Conservation (phyloP, 2,329 filamentous ascomycete genomes). For the Drechslerella coelobrocha region DNA sequence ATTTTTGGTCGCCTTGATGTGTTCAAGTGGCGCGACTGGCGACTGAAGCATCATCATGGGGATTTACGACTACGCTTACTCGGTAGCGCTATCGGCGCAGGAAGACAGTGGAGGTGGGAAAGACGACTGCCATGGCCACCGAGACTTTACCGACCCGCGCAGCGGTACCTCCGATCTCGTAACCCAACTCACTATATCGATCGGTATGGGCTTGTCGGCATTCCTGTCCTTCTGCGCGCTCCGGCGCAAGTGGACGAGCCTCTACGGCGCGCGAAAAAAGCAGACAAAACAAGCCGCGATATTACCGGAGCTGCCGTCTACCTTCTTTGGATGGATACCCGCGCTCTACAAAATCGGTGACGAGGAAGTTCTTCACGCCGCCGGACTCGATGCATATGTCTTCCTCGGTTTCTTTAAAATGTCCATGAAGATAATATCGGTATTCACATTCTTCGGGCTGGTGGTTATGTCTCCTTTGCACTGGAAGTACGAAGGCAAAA, state of each 20-base stretch:
- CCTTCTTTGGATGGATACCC: slow-evolving; percentile 91
- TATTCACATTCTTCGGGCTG: slow-evolving; percentile 81
- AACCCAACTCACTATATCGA: slow-evolving; percentile 74
- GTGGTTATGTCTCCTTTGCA: slow-evolving; percentile 87
- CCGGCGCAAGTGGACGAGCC: slow-evolving; percentile 85
- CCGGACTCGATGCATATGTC: slow-evolving; percentile 93
- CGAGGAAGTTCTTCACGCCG: slow-evolving; percentile 85
- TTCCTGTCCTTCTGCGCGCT: slow-evolving; percentile 82
- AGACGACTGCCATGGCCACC: slow-evolving; percentile 33
- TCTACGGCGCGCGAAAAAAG: slow-evolving; percentile 88
- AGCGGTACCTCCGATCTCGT: slow-evolving; percentile 59
- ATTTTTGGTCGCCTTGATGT: slow-evolving; percentile 6
- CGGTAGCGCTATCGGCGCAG: slow-evolving; percentile 34
- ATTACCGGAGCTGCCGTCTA: slow-evolving; percentile 80
- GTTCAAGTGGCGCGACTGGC: background rate
- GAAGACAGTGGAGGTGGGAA: slow-evolving; percentile 27
- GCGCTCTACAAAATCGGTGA: slow-evolving; percentile 83
- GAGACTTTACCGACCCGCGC: slow-evolving; percentile 57
- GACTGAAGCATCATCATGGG: slow-evolving; percentile 22
- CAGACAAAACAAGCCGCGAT: slow-evolving; percentile 66
- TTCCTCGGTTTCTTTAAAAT: slow-evolving; percentile 94
- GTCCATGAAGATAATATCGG: slow-evolving; percentile 80
- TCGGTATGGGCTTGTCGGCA: slow-evolving; percentile 72
- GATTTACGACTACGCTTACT: slow-evolving; percentile 47
- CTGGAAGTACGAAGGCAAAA: slow-evolving; percentile 64